Conservation (phyloP, 257 asterid species). For the Echium plantagineum region DNA sequence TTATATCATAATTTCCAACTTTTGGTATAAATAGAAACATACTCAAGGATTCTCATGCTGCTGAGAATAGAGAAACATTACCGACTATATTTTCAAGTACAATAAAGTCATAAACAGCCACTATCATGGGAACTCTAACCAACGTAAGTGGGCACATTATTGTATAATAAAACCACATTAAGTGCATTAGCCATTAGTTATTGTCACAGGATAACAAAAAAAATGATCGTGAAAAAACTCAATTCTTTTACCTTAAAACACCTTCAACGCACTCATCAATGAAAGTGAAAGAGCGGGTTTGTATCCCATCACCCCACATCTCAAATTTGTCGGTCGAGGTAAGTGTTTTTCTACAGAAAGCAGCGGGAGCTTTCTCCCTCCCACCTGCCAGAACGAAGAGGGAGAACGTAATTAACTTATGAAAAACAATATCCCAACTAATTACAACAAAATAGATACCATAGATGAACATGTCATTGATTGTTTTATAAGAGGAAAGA, state of each 20-base stretch:
- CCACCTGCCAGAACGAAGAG: constrained; percentile 44
- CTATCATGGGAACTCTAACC: neutral
- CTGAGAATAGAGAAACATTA: too few relatives aligned
- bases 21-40: too few relatives aligned
- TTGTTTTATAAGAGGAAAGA: neutral
- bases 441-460: neutral
- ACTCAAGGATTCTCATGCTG: too few relatives aligned
- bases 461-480: neutral
- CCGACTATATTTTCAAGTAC: too few relatives aligned
- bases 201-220: neutral
- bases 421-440: neutral
- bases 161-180: too few relatives aligned
- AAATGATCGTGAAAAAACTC: neutral
- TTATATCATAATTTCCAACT: neutral
- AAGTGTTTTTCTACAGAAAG: constrained; percentile 74
- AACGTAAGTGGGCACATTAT: too few relatives aligned
- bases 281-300: constrained; percentile 37
- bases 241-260: constrained; percentile 19
- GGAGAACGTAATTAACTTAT: neutral
- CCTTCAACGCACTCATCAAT: constrained; percentile 39
- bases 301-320: constrained; percentile 61
- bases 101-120: too few relatives aligned
- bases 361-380: constrained; percentile 92
- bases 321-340: constrained; percentile 72
- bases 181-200: neutral